Conservation (phyloP, 2,329 filamentous ascomycete genomes). For the Clarireedia paspali region DNA sequence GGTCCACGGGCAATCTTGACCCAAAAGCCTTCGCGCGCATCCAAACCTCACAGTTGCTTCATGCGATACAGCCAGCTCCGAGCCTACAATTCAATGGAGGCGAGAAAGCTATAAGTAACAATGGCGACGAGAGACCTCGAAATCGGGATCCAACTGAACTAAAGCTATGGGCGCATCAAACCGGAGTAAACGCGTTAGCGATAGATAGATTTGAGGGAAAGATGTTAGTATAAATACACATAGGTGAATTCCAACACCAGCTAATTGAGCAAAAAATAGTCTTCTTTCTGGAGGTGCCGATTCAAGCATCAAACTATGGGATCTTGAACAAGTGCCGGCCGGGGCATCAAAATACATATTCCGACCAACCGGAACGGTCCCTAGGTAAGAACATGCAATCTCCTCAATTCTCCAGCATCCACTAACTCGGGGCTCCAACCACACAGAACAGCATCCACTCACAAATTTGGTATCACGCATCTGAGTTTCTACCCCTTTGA, state of each 20-base stretch:
- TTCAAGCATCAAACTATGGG: conserved; percentile 78
- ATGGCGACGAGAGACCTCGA: background rate
- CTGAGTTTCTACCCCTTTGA: conserved; percentile 75
- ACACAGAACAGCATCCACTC: conserved; percentile 31
- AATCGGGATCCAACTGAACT: conserved; percentile 8
- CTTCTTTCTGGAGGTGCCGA: conserved; percentile 82
- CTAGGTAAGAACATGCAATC: conserved; percentile 29
- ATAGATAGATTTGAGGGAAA: conserved; percentile 68
- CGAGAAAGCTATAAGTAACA: conserved; percentile 27
- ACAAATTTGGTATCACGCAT: conserved; percentile 68
- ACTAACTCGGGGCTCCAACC: background rate
- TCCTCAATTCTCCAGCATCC: background rate
- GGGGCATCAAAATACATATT: conserved; percentile 37
- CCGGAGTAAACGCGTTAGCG: conserved; percentile 71
- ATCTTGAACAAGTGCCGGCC: conserved; percentile 57
- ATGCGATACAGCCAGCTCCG: conserved; percentile 59
- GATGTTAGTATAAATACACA: background rate
- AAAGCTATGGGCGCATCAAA: conserved; percentile 56
- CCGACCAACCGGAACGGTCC: conserved; percentile 45
- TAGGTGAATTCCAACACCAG: conserved; percentile 1
- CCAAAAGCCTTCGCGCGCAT: conserved; percentile 57
- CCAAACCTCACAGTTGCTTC: conserved; percentile 58
- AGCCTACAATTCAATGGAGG: conserved; percentile 64
- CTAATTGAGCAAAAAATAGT: conserved; percentile 33
- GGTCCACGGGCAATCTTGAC: conserved; percentile 61